Base-by-base conservation (phyloP, 1,139 yeast species). In the Geotrichum macrosporum region DNA sequence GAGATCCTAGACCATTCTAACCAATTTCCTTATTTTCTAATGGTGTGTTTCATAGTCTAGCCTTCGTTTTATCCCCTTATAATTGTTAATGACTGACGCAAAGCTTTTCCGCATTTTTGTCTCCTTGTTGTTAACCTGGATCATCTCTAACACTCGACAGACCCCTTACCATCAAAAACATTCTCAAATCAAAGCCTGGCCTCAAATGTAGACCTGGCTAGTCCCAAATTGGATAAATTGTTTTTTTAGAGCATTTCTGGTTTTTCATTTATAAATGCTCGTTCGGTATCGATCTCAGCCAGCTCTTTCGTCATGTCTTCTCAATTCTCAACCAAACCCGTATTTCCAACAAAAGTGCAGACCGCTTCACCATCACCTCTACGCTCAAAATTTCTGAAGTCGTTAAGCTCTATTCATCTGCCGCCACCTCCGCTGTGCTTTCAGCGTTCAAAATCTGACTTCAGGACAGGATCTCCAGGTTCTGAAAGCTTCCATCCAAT, bases 391-490 rank as follows among this genome's bases (percentile, higher is more conserved):
- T 55, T 70, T 47, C 56, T 69, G 54, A 68, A 68, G 56, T 69
- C 73, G 21, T 57, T 70, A 52, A 63, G 69, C 13, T 69, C 73
- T 29, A 71, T 69, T 18, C 72, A 70, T 47, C 62, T 70, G 30
- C 74, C 73, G 10, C 73, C 73, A 6, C 74, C 73, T 2, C 72
- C 73, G n/a, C n/a, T n/a, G n/a, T n/a, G n/a, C n/a, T n/a, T n/a
- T n/a, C n/a, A n/a, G n/a, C n/a, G n/a, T n/a, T n/a, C n/a, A n/a
- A n/a, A n/a, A n/a, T n/a, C n/a, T n/a, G n/a, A n/a, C n/a, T n/a
- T n/a, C n/a, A n/a, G n/a, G n/a, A n/a, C n/a, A n/a, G n/a, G n/a
- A n/a, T n/a, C n/a, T n/a, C n/a, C n/a, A n/a, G n/a, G n/a, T n/a
- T n/a, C n/a, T n/a, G n/a, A n/a, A n/a, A n/a, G n/a, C n/a, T n/a